Evolutionary conservation across 345 rosid genomes (phyloP), one percentile per base, ranked within the genome.

Genomic region (Acer campestre): DNA sequence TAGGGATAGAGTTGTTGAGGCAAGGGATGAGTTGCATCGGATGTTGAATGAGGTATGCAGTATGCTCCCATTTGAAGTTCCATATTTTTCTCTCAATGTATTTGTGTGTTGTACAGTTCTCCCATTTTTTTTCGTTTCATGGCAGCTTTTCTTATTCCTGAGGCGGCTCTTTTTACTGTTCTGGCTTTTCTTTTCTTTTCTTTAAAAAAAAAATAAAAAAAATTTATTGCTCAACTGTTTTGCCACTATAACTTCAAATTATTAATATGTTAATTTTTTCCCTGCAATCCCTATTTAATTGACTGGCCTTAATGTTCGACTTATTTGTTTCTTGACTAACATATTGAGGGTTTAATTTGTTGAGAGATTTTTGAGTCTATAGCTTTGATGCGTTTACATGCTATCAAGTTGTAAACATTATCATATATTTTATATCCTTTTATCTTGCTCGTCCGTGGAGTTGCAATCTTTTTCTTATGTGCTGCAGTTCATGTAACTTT

Each of bases 1-100:
- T 79, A 87, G 95, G 75, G 95, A 91, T 83, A 88, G 95, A 73
- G 79, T 91, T 85, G 90, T 89, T 78, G 94, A 91, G 81, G 94
- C 91, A 0, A 89, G 90, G 83, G 93, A 91, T 82, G 93, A 88
- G 83, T 79, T 91, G 81, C 93, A 88, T 72, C 86, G 93, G 70
- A 91, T 91, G 95, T 77, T 91, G 81, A 91, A 91, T 75, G 95
- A 91, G 86, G 92, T 88, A 79, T 40, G 56, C 61, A 85, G 92
- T 88, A 79, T 40, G 56, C 61, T 7, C 20, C 75, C 18, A 63
- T 70, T 79, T 67, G 68, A 44, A 44, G 71, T 23, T 18, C 23
- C 48, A 40, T 18, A 17, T 67, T 67, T 29, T 29, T 53, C 46
- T 31, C 70, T 6, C 53, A 38, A 18, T 38, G 20, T 17, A 10